Evolutionary conservation across 805 yeast species (phyloP).

Genomic region (Saccharomycopsis sp.): DNA sequence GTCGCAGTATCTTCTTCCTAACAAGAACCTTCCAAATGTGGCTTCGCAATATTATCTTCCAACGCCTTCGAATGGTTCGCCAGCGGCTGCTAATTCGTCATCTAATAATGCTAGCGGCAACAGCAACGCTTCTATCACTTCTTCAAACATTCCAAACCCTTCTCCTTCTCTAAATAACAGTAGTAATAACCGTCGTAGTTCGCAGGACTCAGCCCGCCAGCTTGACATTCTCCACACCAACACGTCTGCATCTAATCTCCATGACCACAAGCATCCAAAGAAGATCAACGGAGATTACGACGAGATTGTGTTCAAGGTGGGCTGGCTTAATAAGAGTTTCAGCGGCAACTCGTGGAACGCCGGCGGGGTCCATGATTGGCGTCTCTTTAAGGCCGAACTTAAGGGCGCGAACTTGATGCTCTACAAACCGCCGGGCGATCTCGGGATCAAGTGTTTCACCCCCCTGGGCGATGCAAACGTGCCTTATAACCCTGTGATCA

Average conservation of each 20-base stretch:
- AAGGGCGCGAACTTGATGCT: constrained; percentile 61
- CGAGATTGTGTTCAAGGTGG: constrained; percentile 38
- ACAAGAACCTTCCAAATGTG: neutral
- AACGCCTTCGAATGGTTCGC: neutral
- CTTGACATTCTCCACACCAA: neutral
- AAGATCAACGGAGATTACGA: constrained; percentile 32
- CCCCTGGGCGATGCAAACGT: constrained; percentile 22
- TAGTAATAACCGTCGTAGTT: neutral
- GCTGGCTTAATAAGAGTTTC: constrained; percentile 49
- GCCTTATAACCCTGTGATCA: neutral
- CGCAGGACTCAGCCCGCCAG: neutral
- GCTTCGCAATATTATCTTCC: constrained; percentile 6
- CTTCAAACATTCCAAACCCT: neutral
- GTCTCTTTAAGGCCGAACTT: constrained; percentile 57
- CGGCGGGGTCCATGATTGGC: constrained; percentile 26
- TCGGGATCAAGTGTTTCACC: constrained; percentile 39
- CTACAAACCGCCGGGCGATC: constrained; percentile 49
- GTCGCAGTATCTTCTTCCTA: neutral
- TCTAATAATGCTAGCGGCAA: neutral
- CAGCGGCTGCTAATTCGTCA: neutral
- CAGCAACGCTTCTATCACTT: constrained; percentile 5
- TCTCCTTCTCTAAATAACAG: neutral
- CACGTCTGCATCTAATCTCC: neutral
- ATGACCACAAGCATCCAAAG: neutral
- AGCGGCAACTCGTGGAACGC: constrained; percentile 23